These are phyloP conservation scores for Apiotrichum laibachii DNA, from an alignment of 1,284 basidiomycete species.

Conservation along the genomic window DNA sequence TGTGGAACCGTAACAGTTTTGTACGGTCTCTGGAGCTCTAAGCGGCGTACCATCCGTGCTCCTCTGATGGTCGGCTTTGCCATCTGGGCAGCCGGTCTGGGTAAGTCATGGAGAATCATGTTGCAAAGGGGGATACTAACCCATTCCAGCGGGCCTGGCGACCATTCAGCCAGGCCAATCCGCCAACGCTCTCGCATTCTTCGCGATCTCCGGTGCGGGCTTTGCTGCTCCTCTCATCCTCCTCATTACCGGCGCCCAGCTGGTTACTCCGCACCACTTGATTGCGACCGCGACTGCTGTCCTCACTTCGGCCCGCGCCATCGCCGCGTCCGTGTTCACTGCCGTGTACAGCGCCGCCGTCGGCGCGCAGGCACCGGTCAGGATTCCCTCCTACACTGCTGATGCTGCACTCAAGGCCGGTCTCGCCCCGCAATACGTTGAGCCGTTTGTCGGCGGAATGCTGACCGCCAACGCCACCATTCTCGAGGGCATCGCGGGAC, in stretches of 20 bases:
- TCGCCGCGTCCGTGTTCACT: conserved; percentile 19
- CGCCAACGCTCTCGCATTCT: conserved; percentile 5
- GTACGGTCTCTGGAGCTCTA: conserved; percentile 18
- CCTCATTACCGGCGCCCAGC: conserved; percentile 23
- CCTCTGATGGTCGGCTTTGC: conserved; percentile 19
- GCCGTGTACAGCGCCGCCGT: conserved; percentile 24
- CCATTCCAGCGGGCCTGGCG: conserved; percentile 8
- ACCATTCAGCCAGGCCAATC: conserved; percentile 14
- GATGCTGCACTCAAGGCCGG: conserved; percentile 18
- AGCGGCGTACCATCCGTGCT: conserved; percentile 14
- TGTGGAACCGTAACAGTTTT: conserved; percentile 5
- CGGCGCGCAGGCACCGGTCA: conserved; percentile 1
- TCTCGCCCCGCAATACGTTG: conserved; percentile 11
- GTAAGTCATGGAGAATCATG: background rate
- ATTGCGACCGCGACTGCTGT: conserved; percentile 26
- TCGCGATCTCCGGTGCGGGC: conserved; percentile 21
- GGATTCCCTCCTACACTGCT: conserved; percentile 17
- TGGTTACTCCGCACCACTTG: conserved; percentile 24
- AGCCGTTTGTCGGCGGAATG: conserved; percentile 13
- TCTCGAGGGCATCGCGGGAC: conserved; percentile 11
- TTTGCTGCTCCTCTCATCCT: conserved; percentile 26
- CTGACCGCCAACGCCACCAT: background rate
- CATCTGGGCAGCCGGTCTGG: conserved; percentile 16
- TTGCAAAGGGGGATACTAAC: no score
- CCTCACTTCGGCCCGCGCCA: conserved; percentile 19